Evolutionary conservation across 768 basidiomycete species (phyloP), one percentile per base, ranked within the genome.

Genomic region (Leccinellum rugosiceps): DNA sequence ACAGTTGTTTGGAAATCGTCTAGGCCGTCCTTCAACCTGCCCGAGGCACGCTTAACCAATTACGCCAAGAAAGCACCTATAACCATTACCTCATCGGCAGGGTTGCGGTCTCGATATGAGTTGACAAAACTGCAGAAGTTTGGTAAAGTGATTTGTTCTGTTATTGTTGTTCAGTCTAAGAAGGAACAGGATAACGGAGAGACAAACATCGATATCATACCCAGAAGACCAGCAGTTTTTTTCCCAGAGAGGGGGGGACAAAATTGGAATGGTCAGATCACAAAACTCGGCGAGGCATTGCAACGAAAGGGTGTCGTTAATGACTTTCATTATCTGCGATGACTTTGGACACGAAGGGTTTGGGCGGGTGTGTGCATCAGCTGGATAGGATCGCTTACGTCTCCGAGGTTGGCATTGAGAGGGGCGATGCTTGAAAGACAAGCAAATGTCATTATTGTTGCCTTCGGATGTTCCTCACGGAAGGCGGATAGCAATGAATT

Each of bases 391-490:
- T 45, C 4, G 59, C 80, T 70, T 63, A 87, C 85, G 68, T 83
- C 72, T 56, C 78, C 76, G 9, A 68, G 28, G 52, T 75, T 72
- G 19, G 74, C 61, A 19, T 65, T 54, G 26, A 61, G 60, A 0
- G 78, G 75, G 30, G 71, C 59, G 35, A 69, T 68, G 57, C 72
- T 72, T 21, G 87, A 87, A 50, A 90, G 73, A 14, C 88, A 64
- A 19, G 86, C 78, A 53, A 88, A 83, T 2, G 77, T 68, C 45
- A 90, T 61, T 25, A 78, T 74, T 6, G 88, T 78, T n/a, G 82
- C 66, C 65, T 88, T 91, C 6, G 76, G 68, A 62, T 83, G 81
- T 61, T 92, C 88, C 60, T 92, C 90, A 17, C 83, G 81, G 60
- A 89, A 79, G 5, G 79, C 68, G 5, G 78, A 76, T 43, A 92